phyloP scores from a whole-genome alignment of 148 eudicot genomes.

The Rhododendron henanense region DNA sequence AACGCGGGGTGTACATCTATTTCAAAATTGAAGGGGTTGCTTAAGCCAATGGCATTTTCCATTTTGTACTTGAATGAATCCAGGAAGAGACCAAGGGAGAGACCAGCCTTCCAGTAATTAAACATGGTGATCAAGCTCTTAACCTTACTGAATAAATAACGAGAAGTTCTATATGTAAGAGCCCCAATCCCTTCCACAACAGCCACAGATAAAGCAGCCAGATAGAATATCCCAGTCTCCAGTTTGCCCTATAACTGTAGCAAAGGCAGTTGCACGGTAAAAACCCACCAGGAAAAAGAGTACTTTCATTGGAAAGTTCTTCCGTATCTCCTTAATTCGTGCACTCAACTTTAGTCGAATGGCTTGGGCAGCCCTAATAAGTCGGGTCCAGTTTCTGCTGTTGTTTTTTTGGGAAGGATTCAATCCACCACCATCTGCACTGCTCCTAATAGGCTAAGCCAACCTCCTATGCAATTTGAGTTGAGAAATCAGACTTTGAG shows the following conservation, averaged over 20 bases:
- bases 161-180: slow-evolving; percentile 65
- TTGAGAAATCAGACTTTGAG: neutral
- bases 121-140: slow-evolving; percentile 49
- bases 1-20: slow-evolving; percentile 7
- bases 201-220: slow-evolving; percentile 78
- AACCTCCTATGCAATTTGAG: slow-evolving; percentile 37
- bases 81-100: slow-evolving; percentile 77
- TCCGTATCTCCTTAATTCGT: slow-evolving; percentile 48
- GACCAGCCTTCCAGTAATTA: slow-evolving; percentile 91
- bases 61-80: slow-evolving; percentile 84
- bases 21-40: slow-evolving; percentile 4
- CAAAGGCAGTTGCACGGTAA: slow-evolving; percentile 86
- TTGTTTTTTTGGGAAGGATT: slow-evolving; percentile 40
- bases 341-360: slow-evolving; percentile 38
- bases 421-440: slow-evolving; percentile 46
- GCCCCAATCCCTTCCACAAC: slow-evolving; percentile 92
- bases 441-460: slow-evolving; percentile 57
- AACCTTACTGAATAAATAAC: slow-evolving; percentile 37
- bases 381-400: slow-evolving; percentile 55
- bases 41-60: slow-evolving; percentile 1
- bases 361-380: slow-evolving; percentile 47
- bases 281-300: slow-evolving; percentile 80
- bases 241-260: slow-evolving; percentile 90
- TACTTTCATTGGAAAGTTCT: slow-evolving; percentile 55
- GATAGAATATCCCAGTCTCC: slow-evolving; percentile 96